These are phyloP conservation scores for Neurospora terricola DNA, from an alignment of 495 filamentous ascomycete genomes.

Conservation along the genomic window DNA sequence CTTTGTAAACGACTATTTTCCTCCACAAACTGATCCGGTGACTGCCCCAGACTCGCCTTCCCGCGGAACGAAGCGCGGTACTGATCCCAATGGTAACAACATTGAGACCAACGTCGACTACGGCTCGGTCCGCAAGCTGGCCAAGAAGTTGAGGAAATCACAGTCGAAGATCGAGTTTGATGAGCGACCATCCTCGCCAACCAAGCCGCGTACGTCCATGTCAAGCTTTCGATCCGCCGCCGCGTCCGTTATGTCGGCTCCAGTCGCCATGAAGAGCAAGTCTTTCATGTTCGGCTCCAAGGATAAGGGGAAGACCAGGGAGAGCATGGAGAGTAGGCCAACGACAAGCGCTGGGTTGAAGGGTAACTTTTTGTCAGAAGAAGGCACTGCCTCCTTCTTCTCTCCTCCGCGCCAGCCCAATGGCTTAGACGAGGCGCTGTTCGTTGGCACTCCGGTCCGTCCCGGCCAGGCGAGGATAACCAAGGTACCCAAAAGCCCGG, in stretches of 20 bases:
- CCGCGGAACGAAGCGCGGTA: constrained; percentile 21
- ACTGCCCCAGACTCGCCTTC: not conserved
- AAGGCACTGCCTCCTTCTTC: not conserved
- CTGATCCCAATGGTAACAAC: constrained; percentile 5
- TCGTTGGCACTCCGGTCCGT: not conserved
- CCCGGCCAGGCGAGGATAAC: not conserved
- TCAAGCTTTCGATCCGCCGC: constrained; percentile 4
- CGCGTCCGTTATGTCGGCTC: not conserved
- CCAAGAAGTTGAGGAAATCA: constrained; percentile 28
- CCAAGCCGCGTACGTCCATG: constrained; percentile 3
- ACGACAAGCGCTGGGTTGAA: not conserved
- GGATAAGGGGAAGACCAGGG: not conserved
- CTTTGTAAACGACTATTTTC: not conserved
- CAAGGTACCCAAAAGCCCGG: not conserved
- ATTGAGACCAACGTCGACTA: constrained; percentile 4
- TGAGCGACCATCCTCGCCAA: not conserved
- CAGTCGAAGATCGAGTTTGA: constrained; percentile 2
- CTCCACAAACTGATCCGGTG: not conserved
- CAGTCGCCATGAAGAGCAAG: not conserved
- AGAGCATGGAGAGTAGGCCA: not conserved
- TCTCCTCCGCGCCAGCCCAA: not conserved
- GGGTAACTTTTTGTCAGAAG: not conserved
- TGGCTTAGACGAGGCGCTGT: not conserved
- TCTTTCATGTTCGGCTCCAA: not conserved
- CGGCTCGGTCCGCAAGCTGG: constrained; percentile 20